Evolutionary conservation across 2,329 filamentous ascomycete genomes (phyloP).

Genomic region (Fusarium udum): DNA sequence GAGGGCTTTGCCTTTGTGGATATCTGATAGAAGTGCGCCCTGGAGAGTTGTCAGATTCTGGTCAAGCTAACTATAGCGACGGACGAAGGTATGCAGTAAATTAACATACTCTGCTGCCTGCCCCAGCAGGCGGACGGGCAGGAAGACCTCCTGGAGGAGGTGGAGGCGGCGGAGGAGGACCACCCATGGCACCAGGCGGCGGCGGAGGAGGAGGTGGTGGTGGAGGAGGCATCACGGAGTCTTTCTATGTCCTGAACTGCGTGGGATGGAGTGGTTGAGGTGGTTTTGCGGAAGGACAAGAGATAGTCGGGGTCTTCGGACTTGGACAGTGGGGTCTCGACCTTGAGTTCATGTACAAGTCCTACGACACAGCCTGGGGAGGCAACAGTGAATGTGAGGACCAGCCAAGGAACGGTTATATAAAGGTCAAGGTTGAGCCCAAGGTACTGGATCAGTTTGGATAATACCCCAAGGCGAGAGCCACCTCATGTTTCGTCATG

Average conservation of each 20-base stretch:
- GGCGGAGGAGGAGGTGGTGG: slow-evolving; percentile 67
- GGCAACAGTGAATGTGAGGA: not conserved
- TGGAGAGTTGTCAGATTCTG: slow-evolving; percentile 50
- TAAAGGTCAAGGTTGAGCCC: slow-evolving; percentile 20
- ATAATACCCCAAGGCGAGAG: slow-evolving; percentile 25
- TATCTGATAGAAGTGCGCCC: slow-evolving; percentile 89
- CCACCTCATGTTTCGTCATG: slow-evolving; percentile 43
- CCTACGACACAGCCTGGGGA: not conserved
- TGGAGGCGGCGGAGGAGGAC: slow-evolving; percentile 2
- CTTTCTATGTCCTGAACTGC: not conserved
- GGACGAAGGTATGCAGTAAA: not conserved
- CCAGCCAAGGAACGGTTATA: not conserved
- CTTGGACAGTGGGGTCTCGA: slow-evolving; percentile 15
- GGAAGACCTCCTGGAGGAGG: slow-evolving; percentile 61
- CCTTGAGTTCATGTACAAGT: slow-evolving; percentile 5
- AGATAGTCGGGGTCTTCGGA: slow-evolving; percentile 24
- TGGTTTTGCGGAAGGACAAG: slow-evolving; percentile 24
- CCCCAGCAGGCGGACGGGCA: slow-evolving; percentile 62
- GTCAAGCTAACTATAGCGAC: not conserved
- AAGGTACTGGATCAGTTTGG: slow-evolving; percentile 19
- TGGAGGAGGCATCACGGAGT: slow-evolving; percentile 59
- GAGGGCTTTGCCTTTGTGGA: slow-evolving; percentile 79
- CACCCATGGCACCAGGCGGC: not conserved
- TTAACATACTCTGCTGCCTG: slow-evolving; percentile 66
- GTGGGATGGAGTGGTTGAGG: slow-evolving; percentile 17